Conservation (phyloP, 768 basidiomycete genomes). For the Kwoniella europaea region DNA sequence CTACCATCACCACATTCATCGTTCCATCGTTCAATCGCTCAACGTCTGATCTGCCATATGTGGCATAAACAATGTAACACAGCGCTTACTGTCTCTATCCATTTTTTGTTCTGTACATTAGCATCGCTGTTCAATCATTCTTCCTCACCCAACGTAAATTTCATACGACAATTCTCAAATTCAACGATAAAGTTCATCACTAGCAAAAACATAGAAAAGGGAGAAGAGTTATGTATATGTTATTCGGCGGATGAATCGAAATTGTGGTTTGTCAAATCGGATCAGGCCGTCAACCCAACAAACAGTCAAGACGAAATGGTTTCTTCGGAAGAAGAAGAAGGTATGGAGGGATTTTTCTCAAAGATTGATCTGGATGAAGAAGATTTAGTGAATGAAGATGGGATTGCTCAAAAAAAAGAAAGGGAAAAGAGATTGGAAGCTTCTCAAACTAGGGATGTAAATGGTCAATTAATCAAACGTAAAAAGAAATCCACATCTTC, state of each 20-base stretch:
- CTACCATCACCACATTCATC: neutral
- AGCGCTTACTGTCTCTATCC: neutral
- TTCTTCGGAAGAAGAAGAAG: constrained; percentile 4
- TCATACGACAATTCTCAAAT: constrained; percentile 42
- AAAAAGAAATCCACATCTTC: neutral
- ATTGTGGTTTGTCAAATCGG: constrained; percentile 50
- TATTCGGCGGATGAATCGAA: constrained; percentile 56
- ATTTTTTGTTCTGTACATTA: constrained; percentile 2
- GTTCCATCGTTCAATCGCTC: neutral
- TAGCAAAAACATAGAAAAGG: constrained; percentile 33
- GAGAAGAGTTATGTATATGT: constrained; percentile 55
- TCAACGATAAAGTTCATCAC: constrained; percentile 50
- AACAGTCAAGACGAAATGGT: constrained; percentile 5
- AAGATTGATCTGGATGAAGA: constrained; percentile 5
- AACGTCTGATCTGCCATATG: neutral
- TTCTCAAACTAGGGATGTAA: constrained; percentile 3
- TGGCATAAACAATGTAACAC: neutral
- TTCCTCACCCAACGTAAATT: constrained; percentile 55
- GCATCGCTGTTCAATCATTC: constrained; percentile 57
- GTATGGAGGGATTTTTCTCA: neutral
- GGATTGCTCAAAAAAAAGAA: neutral
- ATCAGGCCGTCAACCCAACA: neutral
- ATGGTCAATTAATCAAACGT: neutral
- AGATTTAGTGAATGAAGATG: constrained; percentile 3
- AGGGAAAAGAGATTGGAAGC: constrained; percentile 13